Evolutionary conservation across 2,329 filamentous ascomycete species (phyloP), one percentile per base, ranked within the genome.

Genomic region (Colletotrichum costaricense): DNA sequence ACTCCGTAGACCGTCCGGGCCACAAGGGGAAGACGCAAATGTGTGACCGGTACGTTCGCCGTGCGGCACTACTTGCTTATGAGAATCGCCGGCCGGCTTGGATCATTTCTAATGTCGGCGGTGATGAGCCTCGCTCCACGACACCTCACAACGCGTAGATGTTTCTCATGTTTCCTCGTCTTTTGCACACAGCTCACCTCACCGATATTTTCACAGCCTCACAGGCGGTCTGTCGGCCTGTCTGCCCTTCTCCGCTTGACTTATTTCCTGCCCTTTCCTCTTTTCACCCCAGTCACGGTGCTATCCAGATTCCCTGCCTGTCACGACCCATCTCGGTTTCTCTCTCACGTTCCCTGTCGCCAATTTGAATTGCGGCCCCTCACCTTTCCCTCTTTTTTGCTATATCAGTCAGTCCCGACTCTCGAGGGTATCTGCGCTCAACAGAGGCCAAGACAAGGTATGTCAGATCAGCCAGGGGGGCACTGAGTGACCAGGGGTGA

Each of bases 21-120:
- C 63, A 55, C 55, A 33, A 24, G 24, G n/a, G 46, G 24, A 8
- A n/a, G 33, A 60, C 60, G 46, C 24, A 55, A 71, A 71, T 46
- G 49, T 60, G 14, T 55, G 33, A 30, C 58, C 58, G 58, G 33
- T 26, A 58, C 67, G 42, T 60, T 60, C 26, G 35, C 52, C 35
- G 52, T 69, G 58, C 59, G 28, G 52, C n/a, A 60, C 52, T 35
- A 49, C 42, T 19, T 19, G 19, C 42, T 19, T n/a, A 49, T 22
- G 42, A 22, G 19, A 49, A 63, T 64, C 52, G 19, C 19, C 54
- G 63, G 52, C 54, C 56, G 52, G 28, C 56, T 24, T 24, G 12
- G 38, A 46, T 14, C 54, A 26, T 38, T 12, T 9, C 8, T 16
- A 63, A 63, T 35, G 19, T 54, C 26, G 8, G 42, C 42, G 60